Base-by-base conservation (phyloP, 345 rosid species). In the Gossypium ekmanianum region DNA sequence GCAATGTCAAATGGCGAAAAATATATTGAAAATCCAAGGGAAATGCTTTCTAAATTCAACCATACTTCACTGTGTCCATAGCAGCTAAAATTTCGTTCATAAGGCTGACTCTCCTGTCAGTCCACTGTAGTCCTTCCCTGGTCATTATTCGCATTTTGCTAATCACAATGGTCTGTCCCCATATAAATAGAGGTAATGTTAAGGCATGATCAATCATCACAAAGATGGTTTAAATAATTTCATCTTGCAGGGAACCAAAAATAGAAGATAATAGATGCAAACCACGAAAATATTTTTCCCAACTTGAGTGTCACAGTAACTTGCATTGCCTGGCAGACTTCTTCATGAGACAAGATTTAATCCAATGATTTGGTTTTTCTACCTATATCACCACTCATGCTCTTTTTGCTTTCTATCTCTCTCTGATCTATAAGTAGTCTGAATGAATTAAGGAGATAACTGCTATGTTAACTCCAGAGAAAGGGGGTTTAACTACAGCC, bases 21-120 rank as follows among this genome's bases (percentile, higher is more conserved):
- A 34, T 26, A 18, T 7, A 56, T 12, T 48, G 22, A 3, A 81
- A 76, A 78, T 34, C 14, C 34, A 72, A 72, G 12, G 13, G 9
- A 2, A 75, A 39, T 16, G 26, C 39, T 57, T 72, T 16, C 27
- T 41, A 68, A 64, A 68, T 76, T 75, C n/a, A 71, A 75, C n/a
- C 92, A 66, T 88, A 95, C 98, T 95, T 93, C 82, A 95, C 92
- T 18, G 93, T 89, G 71, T 93, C 98, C 98, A 95, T 95, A 74
- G 99, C 90, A 26, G 96, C 88, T 84, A 95, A 82, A 83, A 95
- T 89, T 85, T 93, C 99, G 78, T 93, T 95, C 81, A 85, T 89
- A 79, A 91, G 89, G 77, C 96, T 85, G 72, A 95, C 97, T 85
- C 99, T 89, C 82, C 87, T 89, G 84, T 91, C 99, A 72, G 99